Conservation (phyloP, 176 grass and related monocot species). For the Leersia perrieri region DNA sequence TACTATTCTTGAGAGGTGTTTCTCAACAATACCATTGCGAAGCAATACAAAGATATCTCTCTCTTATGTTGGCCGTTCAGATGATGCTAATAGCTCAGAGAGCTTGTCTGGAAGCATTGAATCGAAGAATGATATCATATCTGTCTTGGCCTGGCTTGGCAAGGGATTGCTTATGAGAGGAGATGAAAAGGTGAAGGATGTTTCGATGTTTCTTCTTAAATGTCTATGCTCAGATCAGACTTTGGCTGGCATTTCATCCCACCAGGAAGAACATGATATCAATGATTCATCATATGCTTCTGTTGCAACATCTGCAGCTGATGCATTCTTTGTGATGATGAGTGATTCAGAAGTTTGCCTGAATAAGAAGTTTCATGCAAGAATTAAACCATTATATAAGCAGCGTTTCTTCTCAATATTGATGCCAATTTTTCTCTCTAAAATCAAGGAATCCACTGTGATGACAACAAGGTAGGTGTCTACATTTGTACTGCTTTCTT, state of each 20-base stretch:
- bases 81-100: conserved; percentile 11
- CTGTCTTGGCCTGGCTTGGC: conserved; percentile 79
- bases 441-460: conserved; percentile 59
- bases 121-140: conserved; percentile 44
- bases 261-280: conserved; percentile 29
- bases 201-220: conserved; percentile 80
- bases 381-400: conserved; percentile 90
- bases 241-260: not conserved
- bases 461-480: conserved; percentile 50
- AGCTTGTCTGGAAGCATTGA: conserved; percentile 16
- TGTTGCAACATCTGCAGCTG: conserved; percentile 62
- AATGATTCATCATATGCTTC: conserved; percentile 23
- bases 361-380: conserved; percentile 90
- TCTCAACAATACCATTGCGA: conserved; percentile 39
- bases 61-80: conserved; percentile 18
- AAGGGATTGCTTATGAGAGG: conserved; percentile 98
- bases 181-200: conserved; percentile 85
- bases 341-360: conserved; percentile 86
- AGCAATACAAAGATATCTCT: conserved; percentile 26
- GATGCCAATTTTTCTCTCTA: conserved; percentile 69
- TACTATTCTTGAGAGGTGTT: conserved; percentile 54
- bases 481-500: conserved; percentile 1
- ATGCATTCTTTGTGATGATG: conserved; percentile 86
- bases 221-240: conserved; percentile 48
- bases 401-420: conserved; percentile 93